Evolutionary conservation across 176 grass and related monocot genomes (phyloP).

Genomic region (Rhynchospora tenuis): DNA sequence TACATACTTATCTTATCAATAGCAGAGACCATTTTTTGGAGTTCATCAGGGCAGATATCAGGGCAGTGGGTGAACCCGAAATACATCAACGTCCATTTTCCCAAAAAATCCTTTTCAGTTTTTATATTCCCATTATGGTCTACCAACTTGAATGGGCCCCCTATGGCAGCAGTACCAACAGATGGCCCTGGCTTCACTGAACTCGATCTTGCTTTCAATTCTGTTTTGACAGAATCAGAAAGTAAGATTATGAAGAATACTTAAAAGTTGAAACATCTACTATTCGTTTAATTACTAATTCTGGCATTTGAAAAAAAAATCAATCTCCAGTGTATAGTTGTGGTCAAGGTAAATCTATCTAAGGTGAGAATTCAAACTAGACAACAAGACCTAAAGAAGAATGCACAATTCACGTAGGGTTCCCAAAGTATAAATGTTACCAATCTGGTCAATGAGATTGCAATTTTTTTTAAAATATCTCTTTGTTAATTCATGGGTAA

Average conservation of each 20-base stretch:
- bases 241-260: background rate
- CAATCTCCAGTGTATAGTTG: background rate
- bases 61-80: conserved; percentile 80
- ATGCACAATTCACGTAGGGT: background rate
- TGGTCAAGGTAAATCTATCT: background rate
- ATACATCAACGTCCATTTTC: conserved; percentile 73
- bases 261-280: background rate
- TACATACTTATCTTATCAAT: conserved; percentile 63
- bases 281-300: background rate
- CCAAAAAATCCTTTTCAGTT: conserved; percentile 63
- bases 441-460: background rate
- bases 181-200: conserved; percentile 44
- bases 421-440: background rate
- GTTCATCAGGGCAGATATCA: conserved; percentile 78
- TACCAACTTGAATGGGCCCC: conserved; percentile 62
- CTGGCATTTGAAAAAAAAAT: background rate
- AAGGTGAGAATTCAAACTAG: background rate
- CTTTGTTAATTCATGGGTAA: background rate
- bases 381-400: background rate
- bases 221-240: conserved; percentile 16
- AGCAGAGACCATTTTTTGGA: conserved; percentile 63
- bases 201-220: conserved; percentile 46
- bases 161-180: conserved; percentile 48
- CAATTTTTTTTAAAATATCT: background rate
- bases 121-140: conserved; percentile 47